Conservation (phyloP, 768 basidiomycete species). For the Podaxis sp. region DNA sequence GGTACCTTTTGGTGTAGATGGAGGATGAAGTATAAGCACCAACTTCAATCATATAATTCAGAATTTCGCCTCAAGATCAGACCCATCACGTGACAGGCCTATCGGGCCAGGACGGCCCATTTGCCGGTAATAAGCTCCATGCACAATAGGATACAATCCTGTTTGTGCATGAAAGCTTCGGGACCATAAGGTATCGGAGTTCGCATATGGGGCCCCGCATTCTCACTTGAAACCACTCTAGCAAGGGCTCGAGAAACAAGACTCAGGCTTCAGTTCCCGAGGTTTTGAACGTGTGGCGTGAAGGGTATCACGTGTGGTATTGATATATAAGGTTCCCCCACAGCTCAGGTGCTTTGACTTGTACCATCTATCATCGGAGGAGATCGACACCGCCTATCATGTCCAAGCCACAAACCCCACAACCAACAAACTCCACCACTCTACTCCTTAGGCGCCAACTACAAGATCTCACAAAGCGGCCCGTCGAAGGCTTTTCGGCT, state of each 20-base stretch:
- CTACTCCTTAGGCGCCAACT: conserved; percentile 78
- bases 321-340: conserved; percentile 10
- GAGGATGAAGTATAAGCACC: not conserved
- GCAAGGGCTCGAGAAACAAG: not conserved
- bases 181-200: not conserved
- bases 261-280: not conserved
- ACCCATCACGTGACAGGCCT: not conserved
- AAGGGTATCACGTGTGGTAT: conserved; percentile 1
- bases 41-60: not conserved
- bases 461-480: conserved; percentile 82
- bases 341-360: conserved; percentile 8
- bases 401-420: conserved; percentile 20
- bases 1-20: not conserved
- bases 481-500: conserved; percentile 96
- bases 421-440: conserved; percentile 34
- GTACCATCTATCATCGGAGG: conserved; percentile 14
- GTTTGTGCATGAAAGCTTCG: not conserved
- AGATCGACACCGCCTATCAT: conserved; percentile 14
- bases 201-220: not conserved
- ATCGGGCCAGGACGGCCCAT: not conserved
- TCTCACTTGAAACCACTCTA: not conserved
- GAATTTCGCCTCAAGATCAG: not conserved
- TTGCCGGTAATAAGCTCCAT: not conserved
- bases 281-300: not conserved
- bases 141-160: not conserved